phyloP scores from a whole-genome alignment of 2,329 filamentous ascomycete genomes.

The Aureobasidium lini region DNA sequence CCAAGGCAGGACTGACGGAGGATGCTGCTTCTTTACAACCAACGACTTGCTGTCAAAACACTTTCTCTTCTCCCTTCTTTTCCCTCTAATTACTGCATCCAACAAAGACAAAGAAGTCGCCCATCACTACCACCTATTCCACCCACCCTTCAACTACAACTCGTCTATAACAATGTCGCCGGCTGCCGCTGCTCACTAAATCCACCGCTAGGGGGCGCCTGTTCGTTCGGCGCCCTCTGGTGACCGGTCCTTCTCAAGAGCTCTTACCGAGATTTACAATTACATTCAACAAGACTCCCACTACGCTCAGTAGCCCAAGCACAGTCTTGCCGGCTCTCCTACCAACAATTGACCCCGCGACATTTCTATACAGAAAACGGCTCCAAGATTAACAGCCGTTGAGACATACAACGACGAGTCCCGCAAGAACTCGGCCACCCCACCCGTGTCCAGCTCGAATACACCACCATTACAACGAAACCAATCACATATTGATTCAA shows the following conservation, averaged over 20 bases:
- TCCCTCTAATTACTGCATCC: neutral
- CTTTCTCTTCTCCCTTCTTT: slow-evolving; percentile 10
- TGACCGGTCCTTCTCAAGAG: slow-evolving; percentile 20
- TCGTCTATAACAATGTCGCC: slow-evolving; percentile 30
- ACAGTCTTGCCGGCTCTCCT: neutral
- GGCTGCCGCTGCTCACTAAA: slow-evolving; percentile 29
- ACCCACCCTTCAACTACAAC: slow-evolving; percentile 18
- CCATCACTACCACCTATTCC: slow-evolving; percentile 14
- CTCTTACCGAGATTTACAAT: slow-evolving; percentile 26
- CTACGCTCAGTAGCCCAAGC: slow-evolving; percentile 7
- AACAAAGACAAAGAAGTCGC: slow-evolving; percentile 19
- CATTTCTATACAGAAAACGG: neutral
- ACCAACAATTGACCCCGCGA: neutral
- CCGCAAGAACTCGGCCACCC: neutral
- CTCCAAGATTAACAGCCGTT: neutral
- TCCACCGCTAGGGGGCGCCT: slow-evolving; percentile 25
- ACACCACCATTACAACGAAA: neutral
- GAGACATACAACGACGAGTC: slow-evolving; percentile 11
- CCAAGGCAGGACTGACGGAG: slow-evolving; percentile 11
- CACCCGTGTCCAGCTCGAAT: neutral
- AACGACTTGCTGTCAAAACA: neutral
- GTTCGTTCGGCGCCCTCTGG: slow-evolving; percentile 23
- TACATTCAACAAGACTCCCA: slow-evolving; percentile 21
- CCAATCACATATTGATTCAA: neutral
- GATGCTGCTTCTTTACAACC: neutral